Evolutionary conservation across 768 basidiomycete genomes (phyloP).

Genomic region (Pulveroboletus sp.): DNA sequence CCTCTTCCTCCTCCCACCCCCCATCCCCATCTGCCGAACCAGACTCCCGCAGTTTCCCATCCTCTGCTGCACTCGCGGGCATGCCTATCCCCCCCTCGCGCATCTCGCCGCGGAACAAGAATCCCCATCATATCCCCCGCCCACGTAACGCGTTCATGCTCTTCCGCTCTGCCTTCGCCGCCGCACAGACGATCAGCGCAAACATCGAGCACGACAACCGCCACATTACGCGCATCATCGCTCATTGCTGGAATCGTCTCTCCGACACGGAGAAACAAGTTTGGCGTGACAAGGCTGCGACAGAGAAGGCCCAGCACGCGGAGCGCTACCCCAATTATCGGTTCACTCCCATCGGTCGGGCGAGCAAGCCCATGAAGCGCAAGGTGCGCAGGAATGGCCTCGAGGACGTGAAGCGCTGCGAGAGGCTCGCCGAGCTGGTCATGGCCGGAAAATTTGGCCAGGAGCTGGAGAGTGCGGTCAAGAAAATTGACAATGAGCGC

Average conservation of each 20-base stretch:
- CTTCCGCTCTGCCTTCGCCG: constrained; percentile 57
- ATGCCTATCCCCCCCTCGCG: constrained; percentile 31
- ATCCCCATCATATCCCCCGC: constrained; percentile 40
- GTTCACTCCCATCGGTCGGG: constrained; percentile 44
- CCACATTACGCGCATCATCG: constrained; percentile 54
- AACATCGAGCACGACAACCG: constrained; percentile 52
- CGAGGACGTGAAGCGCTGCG: constrained; percentile 46
- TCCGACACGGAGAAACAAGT: constrained; percentile 44
- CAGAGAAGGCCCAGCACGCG: constrained; percentile 48
- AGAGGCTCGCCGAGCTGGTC: constrained; percentile 46
- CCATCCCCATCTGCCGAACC: constrained; percentile 8
- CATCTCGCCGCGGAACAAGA: constrained; percentile 24
- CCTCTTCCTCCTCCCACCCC: constrained; percentile 3
- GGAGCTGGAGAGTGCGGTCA: constrained; percentile 44
- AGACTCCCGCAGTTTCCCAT: constrained; percentile 5
- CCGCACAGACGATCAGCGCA: constrained; percentile 43
- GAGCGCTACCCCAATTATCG: constrained; percentile 50
- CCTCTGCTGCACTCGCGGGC: constrained; percentile 18
- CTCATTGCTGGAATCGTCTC: constrained; percentile 50
- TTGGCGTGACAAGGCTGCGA: constrained; percentile 48
- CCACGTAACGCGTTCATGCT: constrained; percentile 48
- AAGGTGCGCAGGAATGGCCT: constrained; percentile 48
- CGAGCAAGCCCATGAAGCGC: constrained; percentile 43
- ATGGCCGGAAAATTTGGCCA: constrained; percentile 46
- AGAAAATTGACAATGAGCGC: constrained; percentile 24